These are phyloP conservation scores for Coemansia sp. DNA, from an alignment of 192 early-diverging fungal species.

Conservation along the genomic window DNA sequence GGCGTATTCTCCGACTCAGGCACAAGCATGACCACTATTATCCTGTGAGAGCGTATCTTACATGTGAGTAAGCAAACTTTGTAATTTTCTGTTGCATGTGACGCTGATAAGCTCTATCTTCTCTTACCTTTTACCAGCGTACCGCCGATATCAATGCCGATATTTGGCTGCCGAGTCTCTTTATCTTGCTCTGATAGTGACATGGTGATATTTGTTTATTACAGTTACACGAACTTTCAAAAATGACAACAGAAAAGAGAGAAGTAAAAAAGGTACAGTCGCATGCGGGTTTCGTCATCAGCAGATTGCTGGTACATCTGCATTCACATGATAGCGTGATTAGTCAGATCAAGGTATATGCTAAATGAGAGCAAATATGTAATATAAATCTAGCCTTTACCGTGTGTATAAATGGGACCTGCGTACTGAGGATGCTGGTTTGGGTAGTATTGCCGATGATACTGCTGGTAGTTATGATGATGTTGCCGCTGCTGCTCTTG, in stretches of 20 bases:
- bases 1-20: constrained; percentile 1
- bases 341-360: too few species aligned
- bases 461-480: too few species aligned
- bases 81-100: neutral
- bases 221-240: too few species aligned
- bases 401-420: too few species aligned
- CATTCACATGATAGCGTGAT: too few species aligned
- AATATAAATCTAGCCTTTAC: too few species aligned
- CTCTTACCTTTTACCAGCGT: constrained; percentile 25
- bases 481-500: too few species aligned
- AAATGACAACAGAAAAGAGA: neutral
- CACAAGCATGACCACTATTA: constrained; percentile 5
- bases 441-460: too few species aligned
- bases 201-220: neutral
- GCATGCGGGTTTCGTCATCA: neutral
- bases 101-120: neutral
- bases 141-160: constrained; percentile 39
- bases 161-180: neutral
- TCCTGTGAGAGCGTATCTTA: neutral
- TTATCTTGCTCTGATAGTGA: neutral
- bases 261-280: neutral
- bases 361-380: too few species aligned
- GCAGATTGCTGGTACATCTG: too few species aligned
- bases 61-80: neutral
- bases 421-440: too few species aligned